Conservation (phyloP, 2,329 filamentous ascomycete species). For the Diaporthe citrichinensis region DNA sequence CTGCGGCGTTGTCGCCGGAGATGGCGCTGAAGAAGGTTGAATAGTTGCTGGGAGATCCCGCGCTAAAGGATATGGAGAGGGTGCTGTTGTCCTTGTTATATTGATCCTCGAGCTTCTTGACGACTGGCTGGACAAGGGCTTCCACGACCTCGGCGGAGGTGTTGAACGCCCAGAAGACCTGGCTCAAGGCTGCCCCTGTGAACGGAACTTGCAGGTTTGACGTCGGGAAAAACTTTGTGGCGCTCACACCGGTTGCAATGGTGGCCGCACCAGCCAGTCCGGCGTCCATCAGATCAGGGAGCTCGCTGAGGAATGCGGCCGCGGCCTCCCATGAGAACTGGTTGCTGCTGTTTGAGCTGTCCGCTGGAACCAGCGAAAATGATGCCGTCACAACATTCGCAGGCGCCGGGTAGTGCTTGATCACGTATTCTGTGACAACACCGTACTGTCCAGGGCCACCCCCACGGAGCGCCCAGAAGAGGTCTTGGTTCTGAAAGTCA, state of each 20-base stretch:
- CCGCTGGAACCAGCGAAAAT: neutral
- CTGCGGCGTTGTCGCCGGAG: neutral
- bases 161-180: constrained; percentile 26
- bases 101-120: neutral
- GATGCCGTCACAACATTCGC: constrained; percentile 30
- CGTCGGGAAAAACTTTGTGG: neutral
- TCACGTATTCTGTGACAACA: constrained; percentile 42
- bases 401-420: constrained; percentile 39
- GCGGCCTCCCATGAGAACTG: constrained; percentile 9
- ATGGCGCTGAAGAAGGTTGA: neutral
- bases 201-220: neutral
- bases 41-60: neutral
- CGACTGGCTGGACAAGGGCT: neutral
- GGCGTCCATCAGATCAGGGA: constrained; percentile 18
- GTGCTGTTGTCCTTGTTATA: constrained; percentile 25
- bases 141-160: constrained; percentile 1
- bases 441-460: constrained; percentile 41
- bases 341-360: constrained; percentile 2
- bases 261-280: neutral
- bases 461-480: constrained; percentile 43
- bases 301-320: neutral
- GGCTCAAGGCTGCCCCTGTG: neutral
- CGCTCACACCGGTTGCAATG: neutral
- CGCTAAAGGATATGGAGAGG: neutral
- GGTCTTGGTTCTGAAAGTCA: constrained; percentile 40